These are phyloP conservation scores for Trifolium dubium DNA, from an alignment of 306 rosid species.

Conservation along the genomic window DNA sequence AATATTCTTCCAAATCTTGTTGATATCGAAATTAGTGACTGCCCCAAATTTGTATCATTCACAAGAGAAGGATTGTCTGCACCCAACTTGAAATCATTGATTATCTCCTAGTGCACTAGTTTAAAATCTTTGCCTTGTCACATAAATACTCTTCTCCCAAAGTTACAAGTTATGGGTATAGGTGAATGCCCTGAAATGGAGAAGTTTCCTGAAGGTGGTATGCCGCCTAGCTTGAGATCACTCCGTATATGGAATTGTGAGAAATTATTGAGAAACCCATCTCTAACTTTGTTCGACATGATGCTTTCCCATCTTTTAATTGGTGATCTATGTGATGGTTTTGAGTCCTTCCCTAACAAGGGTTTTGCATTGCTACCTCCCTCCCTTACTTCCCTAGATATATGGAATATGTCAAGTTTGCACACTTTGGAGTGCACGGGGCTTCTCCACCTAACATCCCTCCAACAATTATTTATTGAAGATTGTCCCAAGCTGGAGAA, in stretches of 20 bases:
- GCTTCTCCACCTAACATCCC: conserved; percentile 15
- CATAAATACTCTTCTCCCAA: conserved; percentile 9
- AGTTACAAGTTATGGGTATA: background rate
- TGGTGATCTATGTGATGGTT: background rate
- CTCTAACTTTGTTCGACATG: too few relatives aligned
- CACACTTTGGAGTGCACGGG: background rate
- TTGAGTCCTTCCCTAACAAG: conserved; percentile 6
- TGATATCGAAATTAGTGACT: rapidly evolving
- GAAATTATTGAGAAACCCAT: too few relatives aligned
- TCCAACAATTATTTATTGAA: background rate
- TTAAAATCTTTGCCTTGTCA: conserved; percentile 13
- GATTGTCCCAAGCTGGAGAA: background rate
- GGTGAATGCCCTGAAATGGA: background rate
- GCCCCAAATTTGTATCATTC: conserved; percentile 10
- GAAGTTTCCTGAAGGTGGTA: conserved; percentile 7
- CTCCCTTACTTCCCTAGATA: background rate
- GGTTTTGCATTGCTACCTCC: conserved; percentile 8
- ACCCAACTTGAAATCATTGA: background rate
- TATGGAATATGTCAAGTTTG: background rate
- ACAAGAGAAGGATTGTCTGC: background rate
- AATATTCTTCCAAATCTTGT: background rate
- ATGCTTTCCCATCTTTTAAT: too few relatives aligned
- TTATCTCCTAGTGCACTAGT: background rate
- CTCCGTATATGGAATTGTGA: too few relatives aligned
- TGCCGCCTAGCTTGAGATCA: background rate